Conservation (phyloP, 257 asterid genomes). For the Ophiorrhiza pumila region DNA sequence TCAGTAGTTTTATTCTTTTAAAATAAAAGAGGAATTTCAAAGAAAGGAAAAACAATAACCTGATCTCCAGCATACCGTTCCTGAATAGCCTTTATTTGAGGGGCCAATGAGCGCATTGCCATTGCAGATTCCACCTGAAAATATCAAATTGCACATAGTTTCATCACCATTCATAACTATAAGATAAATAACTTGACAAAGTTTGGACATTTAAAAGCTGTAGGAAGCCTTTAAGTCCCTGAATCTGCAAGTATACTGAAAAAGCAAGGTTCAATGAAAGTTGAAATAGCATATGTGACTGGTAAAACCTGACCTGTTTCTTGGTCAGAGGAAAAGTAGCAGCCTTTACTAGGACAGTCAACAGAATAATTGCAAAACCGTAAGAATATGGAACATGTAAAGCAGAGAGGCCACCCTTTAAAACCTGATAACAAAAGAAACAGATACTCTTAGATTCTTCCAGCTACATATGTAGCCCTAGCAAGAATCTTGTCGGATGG, state of each 20-base stretch:
- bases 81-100: slow-evolving; percentile 98
- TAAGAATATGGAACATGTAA: slow-evolving; percentile 87
- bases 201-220: not conserved
- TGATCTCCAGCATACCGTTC: slow-evolving; percentile 95
- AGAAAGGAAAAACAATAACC: slow-evolving; percentile 47
- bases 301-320: slow-evolving; percentile 64
- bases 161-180: too few species aligned
- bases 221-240: not conserved
- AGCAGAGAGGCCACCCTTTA: slow-evolving; percentile 86
- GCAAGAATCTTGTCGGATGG: too few species aligned
- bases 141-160: slow-evolving; percentile 18
- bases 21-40: not conserved
- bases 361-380: slow-evolving; percentile 92
- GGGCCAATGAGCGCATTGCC: slow-evolving; percentile 94
- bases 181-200: not conserved
- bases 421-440: slow-evolving; percentile 56
- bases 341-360: slow-evolving; percentile 85
- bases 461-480: too few species aligned
- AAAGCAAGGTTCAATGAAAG: not conserved
- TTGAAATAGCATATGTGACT: not conserved
- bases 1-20: not conserved
- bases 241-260: slow-evolving; percentile 1
- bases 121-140: slow-evolving; percentile 90
- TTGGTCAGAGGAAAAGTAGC: slow-evolving; percentile 92
- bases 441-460: not conserved